Base-by-base conservation (phyloP, 2,329 filamentous ascomycete species). In the Tolypocladium album region DNA sequence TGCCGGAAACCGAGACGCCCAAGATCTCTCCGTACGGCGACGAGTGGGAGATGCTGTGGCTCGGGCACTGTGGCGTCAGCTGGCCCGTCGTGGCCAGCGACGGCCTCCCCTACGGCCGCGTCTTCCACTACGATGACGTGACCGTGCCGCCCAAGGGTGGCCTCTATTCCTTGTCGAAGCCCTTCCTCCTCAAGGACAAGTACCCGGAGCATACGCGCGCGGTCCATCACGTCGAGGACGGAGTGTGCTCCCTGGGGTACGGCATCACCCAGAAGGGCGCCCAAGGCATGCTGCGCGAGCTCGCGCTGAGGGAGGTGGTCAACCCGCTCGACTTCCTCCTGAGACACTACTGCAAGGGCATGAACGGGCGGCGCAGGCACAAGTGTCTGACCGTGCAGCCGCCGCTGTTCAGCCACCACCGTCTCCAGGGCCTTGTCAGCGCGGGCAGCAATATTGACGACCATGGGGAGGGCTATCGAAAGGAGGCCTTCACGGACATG, bases 31-130 rank as follows among this genome's bases (percentile, higher is more conserved):
- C 79, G 0, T 79, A 81, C 58, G 78, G 80, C 17, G 75, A 77
- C 60, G 68, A 75, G 61, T 82, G 79, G 80, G 79, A 82, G 59
- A 62, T 82, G 3, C 73, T 82, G 12, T 82, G 79, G 79, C 67
- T 80, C 1, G 80, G 80, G 24, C 77, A 79, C 63, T 81, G 79
- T 59, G 76, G 76, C 8, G 70, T 72, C 65, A 64, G 67, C 36
- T 71, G 74, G 47, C 67, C 71, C 36, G 56, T 36, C n/a, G n/a
- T 60, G 57, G 52, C 58, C 39, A 58, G 63, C 38, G 31, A 57
- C 22, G 43, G 57, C 1, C 64, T 70, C 2, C 66, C 72, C 3
- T 69, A 69, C 43, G 68, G 67, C 0, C 69, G 71, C 8, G 65
- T 76, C 6, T 65, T 72, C n/a, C 67, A 66, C 39, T 47, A 61